Evolutionary conservation across 768 basidiomycete genomes (phyloP).

Genomic region (Mycena polygramma): DNA sequence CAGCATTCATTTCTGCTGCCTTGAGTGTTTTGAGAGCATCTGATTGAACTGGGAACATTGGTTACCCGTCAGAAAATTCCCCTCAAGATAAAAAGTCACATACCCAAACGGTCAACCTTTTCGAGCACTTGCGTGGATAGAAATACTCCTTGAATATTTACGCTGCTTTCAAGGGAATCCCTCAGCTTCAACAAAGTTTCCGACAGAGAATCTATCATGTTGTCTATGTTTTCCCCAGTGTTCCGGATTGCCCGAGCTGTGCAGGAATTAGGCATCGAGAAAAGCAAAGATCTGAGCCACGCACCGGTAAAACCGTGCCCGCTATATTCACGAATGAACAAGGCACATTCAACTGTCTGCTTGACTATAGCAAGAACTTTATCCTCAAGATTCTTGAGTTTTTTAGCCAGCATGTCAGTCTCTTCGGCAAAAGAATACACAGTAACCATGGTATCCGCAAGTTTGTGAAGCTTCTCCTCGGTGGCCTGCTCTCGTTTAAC

Average conservation of each 20-base stretch:
- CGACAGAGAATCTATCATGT: too few relatives aligned
- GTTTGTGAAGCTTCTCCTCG: too few relatives aligned
- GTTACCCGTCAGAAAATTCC: background rate
- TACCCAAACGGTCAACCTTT: background rate
- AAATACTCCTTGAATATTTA: background rate
- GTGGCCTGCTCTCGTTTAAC: too few relatives aligned
- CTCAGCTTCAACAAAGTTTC: too few relatives aligned
- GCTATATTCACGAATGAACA: constrained; percentile 14
- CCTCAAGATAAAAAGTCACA: background rate
- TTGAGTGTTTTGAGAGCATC: background rate
- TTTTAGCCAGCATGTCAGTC: too few relatives aligned
- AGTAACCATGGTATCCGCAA: too few relatives aligned
- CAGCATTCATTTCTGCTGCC: background rate
- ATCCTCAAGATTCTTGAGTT: too few relatives aligned
- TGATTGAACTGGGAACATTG: too few relatives aligned
- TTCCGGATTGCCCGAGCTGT: background rate
- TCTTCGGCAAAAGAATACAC: too few relatives aligned
- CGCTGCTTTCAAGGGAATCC: background rate
- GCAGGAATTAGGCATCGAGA: background rate
- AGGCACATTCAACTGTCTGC: constrained; percentile 13
- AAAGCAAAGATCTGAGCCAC: too few relatives aligned
- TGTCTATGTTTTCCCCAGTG: background rate
- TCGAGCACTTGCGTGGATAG: background rate
- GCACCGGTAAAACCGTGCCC: background rate
- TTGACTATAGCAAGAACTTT: background rate